Conservation (phyloP, 352 stramenopile genomes). For the Phytophthora palmivora region DNA sequence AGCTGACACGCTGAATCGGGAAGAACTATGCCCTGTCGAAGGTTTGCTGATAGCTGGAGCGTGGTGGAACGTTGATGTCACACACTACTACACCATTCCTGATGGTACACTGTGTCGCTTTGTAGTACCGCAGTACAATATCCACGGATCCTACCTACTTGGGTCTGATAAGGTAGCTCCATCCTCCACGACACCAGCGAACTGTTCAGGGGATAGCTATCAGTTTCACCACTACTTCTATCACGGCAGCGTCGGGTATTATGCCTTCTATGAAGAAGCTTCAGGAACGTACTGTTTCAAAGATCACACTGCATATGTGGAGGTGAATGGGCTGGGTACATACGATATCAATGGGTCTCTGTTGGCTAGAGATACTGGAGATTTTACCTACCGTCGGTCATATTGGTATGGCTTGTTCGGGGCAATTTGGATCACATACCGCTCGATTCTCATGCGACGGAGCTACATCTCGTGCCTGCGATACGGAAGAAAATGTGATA, state of each 20-base stretch:
- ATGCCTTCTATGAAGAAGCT: constrained; percentile 21
- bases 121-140: constrained; percentile 22
- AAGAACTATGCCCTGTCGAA: constrained; percentile 6
- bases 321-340: constrained; percentile 7
- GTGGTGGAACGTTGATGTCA: constrained; percentile 11
- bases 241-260: constrained; percentile 24
- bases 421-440: constrained; percentile 20
- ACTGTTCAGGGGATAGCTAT: constrained; percentile 6
- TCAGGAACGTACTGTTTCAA: constrained; percentile 11
- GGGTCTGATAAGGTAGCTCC: background rate
- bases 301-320: constrained; percentile 11
- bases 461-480: constrained; percentile 17
- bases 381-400: constrained; percentile 7
- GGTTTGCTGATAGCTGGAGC: constrained; percentile 7
- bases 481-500: constrained; percentile 13
- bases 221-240: constrained; percentile 21
- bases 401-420: constrained; percentile 24
- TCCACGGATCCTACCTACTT: constrained; percentile 16
- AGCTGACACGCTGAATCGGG: background rate
- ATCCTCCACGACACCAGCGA: constrained; percentile 3
- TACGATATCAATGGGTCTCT: constrained; percentile 12
- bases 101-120: constrained; percentile 6
- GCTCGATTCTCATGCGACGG: constrained; percentile 8
- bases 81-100: constrained; percentile 1
- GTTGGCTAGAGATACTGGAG: constrained; percentile 6